phyloP scores from a whole-genome alignment of 2,329 filamentous ascomycete species.

The Lojkania enalia region DNA sequence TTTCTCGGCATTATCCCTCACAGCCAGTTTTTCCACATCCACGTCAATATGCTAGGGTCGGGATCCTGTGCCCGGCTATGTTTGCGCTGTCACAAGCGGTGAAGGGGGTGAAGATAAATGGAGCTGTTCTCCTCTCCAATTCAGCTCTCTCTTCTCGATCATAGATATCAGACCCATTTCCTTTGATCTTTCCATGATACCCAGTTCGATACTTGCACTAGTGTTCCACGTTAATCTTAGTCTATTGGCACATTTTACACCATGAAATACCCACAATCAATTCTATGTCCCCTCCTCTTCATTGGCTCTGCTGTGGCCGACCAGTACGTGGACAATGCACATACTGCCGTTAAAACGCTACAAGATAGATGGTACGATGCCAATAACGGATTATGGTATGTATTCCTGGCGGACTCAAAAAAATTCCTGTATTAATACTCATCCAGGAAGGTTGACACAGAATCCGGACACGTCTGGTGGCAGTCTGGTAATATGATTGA shows the following conservation, averaged over 20 bases:
- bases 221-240: no score
- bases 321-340: constrained; percentile 33
- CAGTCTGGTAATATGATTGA: constrained; percentile 43
- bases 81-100: constrained; percentile 14
- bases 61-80: constrained; percentile 15
- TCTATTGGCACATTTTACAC: no score
- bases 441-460: constrained; percentile 12
- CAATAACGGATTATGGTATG: constrained; percentile 40
- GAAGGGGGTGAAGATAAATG: not conserved
- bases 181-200: no score
- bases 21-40: constrained; percentile 15
- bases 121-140: not conserved
- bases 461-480: constrained; percentile 38
- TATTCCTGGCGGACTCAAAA: constrained; percentile 4
- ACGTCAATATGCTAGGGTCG: constrained; percentile 21
- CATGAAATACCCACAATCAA: constrained; percentile 25
- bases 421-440: not conserved
- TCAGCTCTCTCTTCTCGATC: not conserved
- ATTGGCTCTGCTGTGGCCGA: constrained; percentile 19
- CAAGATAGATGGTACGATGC: constrained; percentile 40
- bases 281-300: constrained; percentile 20
- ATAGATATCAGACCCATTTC: not conserved
- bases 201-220: no score
- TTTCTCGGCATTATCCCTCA: constrained; percentile 10
- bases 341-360: constrained; percentile 31